Base-by-base conservation (phyloP, 441 rosid species). In the Syzygium syzygioides region DNA sequence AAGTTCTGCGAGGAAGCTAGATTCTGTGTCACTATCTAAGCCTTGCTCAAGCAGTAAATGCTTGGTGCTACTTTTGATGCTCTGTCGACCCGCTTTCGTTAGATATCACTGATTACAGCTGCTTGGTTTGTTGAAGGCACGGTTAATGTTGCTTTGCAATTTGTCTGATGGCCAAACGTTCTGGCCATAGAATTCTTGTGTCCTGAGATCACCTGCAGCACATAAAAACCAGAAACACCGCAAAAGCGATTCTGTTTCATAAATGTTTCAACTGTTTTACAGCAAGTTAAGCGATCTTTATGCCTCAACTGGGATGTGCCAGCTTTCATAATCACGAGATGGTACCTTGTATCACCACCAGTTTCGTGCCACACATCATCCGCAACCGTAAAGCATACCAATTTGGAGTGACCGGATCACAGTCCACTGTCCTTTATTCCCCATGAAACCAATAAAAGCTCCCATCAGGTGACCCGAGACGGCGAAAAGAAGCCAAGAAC, bases 301-400 rank as follows among this genome's bases (percentile, higher is more conserved):
- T 76, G 83, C 83, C 83, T 76, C 52, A 45, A 76, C 12, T 76
- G 52, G 83, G 52, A 6, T 76, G 83, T 41, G 37, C 83, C 83
- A 37, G 83, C 83, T 76, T 76, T 76, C 83, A 41, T 45, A 87
- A 87, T 87, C 89, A 87, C 89, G 62, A 32, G 89, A 87, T 37
- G 14, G 37, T 48, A 32, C 9, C 86, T 28, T 20, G 59, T 60
- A 14, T 32, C 89, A 80, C 89, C 79, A 86, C 89, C 86, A 57
- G 18, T 45, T 26, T 64, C 57, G 84, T 30, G 89, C 76, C 18
- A 32, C 55, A 20, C 89, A 19, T 48, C 79, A 45, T 56, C 56
- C 17, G 2, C 89, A 79, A 50, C 89, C 84, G 86, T 20, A 87
- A 87, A 87, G 85, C 28, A 34, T n/a, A 20, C 86, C 59, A n/a